These are phyloP conservation scores for Exophiala phaeomuriformis DNA, from an alignment of 2,329 filamentous ascomycete genomes.

Conservation along the genomic window DNA sequence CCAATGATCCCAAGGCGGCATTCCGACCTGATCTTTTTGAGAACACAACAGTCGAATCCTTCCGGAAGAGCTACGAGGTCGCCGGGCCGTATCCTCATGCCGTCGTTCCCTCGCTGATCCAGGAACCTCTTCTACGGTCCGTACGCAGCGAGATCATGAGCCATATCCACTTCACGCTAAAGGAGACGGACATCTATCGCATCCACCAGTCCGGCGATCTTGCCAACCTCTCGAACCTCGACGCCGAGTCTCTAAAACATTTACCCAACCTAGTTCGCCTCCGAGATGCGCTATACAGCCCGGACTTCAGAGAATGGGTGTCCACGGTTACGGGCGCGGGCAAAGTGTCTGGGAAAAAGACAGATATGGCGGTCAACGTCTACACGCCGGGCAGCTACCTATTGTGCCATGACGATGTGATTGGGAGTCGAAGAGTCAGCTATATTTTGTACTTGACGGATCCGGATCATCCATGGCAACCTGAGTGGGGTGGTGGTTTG, in stretches of 20 bases:
- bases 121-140: constrained; percentile 71
- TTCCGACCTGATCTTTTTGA: constrained; percentile 43
- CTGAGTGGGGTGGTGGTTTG: constrained; percentile 86
- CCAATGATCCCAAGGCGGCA: constrained; percentile 31
- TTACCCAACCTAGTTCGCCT: constrained; percentile 83
- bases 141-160: constrained; percentile 84
- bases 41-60: constrained; percentile 35
- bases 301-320: constrained; percentile 80
- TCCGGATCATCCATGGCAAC: constrained; percentile 81
- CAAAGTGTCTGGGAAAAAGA: constrained; percentile 83
- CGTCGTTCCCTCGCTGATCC: constrained; percentile 74
- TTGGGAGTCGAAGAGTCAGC: constrained; percentile 89
- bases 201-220: constrained; percentile 98
- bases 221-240: constrained; percentile 89
- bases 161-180: constrained; percentile 91
- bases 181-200: constrained; percentile 99
- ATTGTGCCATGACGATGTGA: constrained; percentile 96
- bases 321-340: constrained; percentile 79
- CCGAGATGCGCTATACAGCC: constrained; percentile 91
- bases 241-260: constrained; percentile 74
- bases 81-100: constrained; percentile 71
- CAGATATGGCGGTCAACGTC: constrained; percentile 98
- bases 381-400: constrained; percentile 95
- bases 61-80: constrained; percentile 37
- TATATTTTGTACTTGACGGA: constrained; percentile 96